Conservation (phyloP, 257 asterid species). For the Verbena officinalis region DNA sequence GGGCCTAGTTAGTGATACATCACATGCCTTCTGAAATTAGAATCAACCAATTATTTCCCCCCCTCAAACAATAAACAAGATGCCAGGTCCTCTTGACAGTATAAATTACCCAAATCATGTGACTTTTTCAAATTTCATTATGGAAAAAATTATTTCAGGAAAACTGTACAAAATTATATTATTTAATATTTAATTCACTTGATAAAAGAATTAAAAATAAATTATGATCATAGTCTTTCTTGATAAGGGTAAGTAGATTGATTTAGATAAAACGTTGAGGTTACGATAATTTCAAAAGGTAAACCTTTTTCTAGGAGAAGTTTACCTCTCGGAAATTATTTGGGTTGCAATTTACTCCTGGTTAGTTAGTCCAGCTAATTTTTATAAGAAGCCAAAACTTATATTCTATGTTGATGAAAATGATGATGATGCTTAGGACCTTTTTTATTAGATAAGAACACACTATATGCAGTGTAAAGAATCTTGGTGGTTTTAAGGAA, state of each 20-base stretch:
- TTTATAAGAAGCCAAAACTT: conserved; percentile 36
- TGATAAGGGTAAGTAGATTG: too few species aligned
- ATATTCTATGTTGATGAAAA: conserved; percentile 24
- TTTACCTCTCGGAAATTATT: not conserved
- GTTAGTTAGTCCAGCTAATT: conserved; percentile 31
- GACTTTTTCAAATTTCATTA: conserved; percentile 12
- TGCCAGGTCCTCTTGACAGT: conserved; percentile 29
- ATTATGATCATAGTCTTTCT: too few species aligned
- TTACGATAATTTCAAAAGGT: not conserved
- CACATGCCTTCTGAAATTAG: too few species aligned
- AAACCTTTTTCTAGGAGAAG: not conserved
- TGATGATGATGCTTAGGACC: conserved; percentile 19
- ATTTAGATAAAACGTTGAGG: not conserved
- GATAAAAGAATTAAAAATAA: too few species aligned
- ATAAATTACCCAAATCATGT: conserved; percentile 7
- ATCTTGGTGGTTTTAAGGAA: conserved; percentile 30
- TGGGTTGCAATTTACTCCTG: conserved; percentile 15
- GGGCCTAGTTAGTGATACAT: conserved; percentile 43
- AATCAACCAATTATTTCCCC: conserved; percentile 39
- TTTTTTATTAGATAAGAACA: conserved; percentile 24
- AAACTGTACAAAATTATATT: not conserved
- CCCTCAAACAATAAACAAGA: conserved; percentile 20
- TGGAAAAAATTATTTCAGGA: conserved; percentile 13
- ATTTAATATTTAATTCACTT: too few species aligned
- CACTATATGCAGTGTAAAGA: conserved; percentile 33